Conservation (phyloP, 306 rosid species). For the Gleditsia sinensis region DNA sequence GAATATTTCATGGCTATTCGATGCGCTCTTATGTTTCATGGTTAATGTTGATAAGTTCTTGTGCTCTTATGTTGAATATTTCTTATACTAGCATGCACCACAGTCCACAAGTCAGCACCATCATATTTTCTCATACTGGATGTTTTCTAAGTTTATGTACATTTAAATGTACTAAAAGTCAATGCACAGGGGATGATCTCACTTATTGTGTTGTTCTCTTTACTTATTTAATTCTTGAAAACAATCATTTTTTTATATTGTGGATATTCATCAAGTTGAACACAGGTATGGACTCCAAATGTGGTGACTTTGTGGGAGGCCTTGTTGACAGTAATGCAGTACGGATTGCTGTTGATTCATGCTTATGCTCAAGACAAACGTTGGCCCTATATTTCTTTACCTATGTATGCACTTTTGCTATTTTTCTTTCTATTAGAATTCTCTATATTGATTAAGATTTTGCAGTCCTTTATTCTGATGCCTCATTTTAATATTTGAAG, state of each 20-base stretch:
- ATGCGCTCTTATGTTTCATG: constrained; percentile 21
- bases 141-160: constrained; percentile 23
- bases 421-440: constrained; percentile 14
- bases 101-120: constrained; percentile 23
- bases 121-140: constrained; percentile 1
- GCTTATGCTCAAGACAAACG: constrained; percentile 98
- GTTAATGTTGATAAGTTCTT: constrained; percentile 11
- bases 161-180: neutral
- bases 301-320: constrained; percentile 93
- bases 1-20: constrained; percentile 13
- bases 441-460: neutral
- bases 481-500: constrained; percentile 49
- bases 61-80: constrained; percentile 26
- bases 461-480: constrained; percentile 34
- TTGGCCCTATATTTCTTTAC: constrained; percentile 91
- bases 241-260: neutral
- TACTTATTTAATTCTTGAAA: constrained; percentile 3
- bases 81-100: constrained; percentile 15
- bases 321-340: constrained; percentile 81
- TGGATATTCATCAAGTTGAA: constrained; percentile 26
- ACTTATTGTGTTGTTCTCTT: constrained; percentile 25
- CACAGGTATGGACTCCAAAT: constrained; percentile 93
- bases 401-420: constrained; percentile 58
- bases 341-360: constrained; percentile 79
- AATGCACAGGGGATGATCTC: constrained; percentile 19